Percentiles rank a stretch among this genome's conserved stretches.
Evolutionary conservation across 2,329 filamentous ascomycete genomes (phyloP).

Genomic region (Westerdykella aurantiaca): DNA sequence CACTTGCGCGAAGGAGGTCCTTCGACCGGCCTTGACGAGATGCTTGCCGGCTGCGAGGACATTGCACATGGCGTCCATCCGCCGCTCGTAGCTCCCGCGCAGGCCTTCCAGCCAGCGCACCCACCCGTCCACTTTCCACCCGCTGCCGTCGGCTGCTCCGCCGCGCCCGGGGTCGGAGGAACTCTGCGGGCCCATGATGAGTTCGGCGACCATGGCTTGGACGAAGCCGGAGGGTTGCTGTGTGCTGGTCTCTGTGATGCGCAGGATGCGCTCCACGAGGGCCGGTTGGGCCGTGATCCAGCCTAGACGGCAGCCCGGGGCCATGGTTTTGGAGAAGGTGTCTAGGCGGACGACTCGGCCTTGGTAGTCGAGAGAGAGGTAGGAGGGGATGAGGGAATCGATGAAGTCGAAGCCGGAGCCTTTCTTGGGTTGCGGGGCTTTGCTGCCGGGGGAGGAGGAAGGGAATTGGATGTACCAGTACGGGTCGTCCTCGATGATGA

Average conservation of each 20-base stretch:
- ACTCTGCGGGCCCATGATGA: conserved; percentile 66
- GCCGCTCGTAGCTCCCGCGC: conserved; percentile 73
- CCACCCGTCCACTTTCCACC: conserved; percentile 82
- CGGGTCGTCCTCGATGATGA: conserved; percentile 91
- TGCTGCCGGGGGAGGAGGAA: conserved; percentile 50
- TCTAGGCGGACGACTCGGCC: conserved; percentile 85
- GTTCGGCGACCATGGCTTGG: conserved; percentile 71
- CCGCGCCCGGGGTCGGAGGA: conserved; percentile 43
- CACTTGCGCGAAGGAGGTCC: conserved; percentile 27
- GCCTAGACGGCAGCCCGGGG: conserved; percentile 81
- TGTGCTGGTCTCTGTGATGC: conserved; percentile 71
- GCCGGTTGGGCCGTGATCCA: conserved; percentile 84
- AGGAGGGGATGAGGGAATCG: conserved; percentile 77
- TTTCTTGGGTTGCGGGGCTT: conserved; percentile 40
- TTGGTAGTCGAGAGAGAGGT: conserved; percentile 72
- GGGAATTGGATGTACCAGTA: conserved; percentile 95
- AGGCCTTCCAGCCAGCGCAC: conserved; percentile 85
- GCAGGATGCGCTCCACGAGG: conserved; percentile 66
- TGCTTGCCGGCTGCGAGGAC: conserved; percentile 64
- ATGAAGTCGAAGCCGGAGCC: conserved; percentile 68
- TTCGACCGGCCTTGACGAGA: conserved; percentile 57
- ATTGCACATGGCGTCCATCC: conserved; percentile 74
- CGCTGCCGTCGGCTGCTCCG: conserved; percentile 48
- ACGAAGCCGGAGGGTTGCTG: conserved; percentile 87
- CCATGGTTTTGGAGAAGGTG: conserved; percentile 90